These are phyloP conservation scores for Blastomyces parvus DNA, from an alignment of 2,329 filamentous ascomycete genomes.

Conservation along the genomic window DNA sequence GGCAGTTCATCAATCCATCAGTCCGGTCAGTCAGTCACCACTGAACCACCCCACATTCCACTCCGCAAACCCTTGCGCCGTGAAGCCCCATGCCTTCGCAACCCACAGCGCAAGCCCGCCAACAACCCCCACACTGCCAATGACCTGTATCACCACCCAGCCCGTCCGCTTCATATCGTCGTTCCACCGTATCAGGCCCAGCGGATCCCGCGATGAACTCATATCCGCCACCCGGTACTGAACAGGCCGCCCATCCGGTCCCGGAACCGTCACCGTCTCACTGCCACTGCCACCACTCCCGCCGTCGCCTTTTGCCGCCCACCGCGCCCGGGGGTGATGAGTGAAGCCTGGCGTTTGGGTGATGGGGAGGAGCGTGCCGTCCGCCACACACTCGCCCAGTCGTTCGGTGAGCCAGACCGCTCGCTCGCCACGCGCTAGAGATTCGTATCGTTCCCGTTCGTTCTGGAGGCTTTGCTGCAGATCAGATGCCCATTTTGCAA, in stretches of 20 bases:
- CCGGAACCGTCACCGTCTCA: conserved; percentile 19
- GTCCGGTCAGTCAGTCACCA: neutral
- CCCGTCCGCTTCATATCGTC: conserved; percentile 56
- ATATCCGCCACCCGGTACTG: conserved; percentile 30
- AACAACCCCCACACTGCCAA: conserved; percentile 64
- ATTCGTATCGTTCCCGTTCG: conserved; percentile 61
- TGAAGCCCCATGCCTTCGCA: conserved; percentile 34
- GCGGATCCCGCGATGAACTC: conserved; percentile 57
- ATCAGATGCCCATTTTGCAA: conserved; percentile 75
- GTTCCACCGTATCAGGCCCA: conserved; percentile 64
- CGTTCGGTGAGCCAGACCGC: conserved; percentile 60
- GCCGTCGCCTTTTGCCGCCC: neutral
- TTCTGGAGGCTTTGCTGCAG: conserved; percentile 65
- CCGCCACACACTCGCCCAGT: conserved; percentile 56
- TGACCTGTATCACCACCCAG: conserved; percentile 60
- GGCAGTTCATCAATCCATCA: neutral
- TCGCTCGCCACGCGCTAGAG: conserved; percentile 52
- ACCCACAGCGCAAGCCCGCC: conserved; percentile 62
- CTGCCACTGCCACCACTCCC: conserved; percentile 18
- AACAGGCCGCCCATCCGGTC: conserved; percentile 21
- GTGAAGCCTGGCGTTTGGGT: conserved; percentile 30
- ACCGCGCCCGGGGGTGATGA: conserved; percentile 19
- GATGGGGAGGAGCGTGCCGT: conserved; percentile 52
- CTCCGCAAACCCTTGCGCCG: conserved; percentile 25
- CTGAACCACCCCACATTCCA: conserved; percentile 17